A percentile compares a stretch with the other conserved stretches of the same genome.
Conservation (phyloP, 1,284 basidiomycete genomes). For the Cerioporus squamosus region DNA sequence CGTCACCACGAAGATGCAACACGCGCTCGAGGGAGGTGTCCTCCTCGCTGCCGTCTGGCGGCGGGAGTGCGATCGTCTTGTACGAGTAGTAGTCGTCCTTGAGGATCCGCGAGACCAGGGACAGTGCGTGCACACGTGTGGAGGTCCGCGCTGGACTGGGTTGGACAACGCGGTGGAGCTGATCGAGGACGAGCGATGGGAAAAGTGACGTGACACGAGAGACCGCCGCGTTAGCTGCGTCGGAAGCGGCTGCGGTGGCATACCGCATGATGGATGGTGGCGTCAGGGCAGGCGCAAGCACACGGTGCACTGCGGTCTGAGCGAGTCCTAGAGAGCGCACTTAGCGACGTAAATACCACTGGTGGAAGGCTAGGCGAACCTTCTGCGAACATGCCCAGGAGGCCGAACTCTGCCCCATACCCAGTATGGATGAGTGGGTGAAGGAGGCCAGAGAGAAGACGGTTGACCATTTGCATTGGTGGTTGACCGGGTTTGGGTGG, state of each 20-base stretch:
- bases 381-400: constrained; percentile 67
- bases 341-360: background rate
- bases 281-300: constrained; percentile 26
- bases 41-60: constrained; percentile 22
- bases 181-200: constrained; percentile 13
- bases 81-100: constrained; percentile 38
- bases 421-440: constrained; percentile 71
- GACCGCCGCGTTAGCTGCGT: background rate
- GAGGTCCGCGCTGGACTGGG: constrained; percentile 19
- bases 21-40: constrained; percentile 32
- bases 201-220: background rate
- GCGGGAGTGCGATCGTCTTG: constrained; percentile 47
- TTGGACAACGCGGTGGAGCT: constrained; percentile 13
- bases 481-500: constrained; percentile 10
- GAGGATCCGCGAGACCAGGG: constrained; percentile 41
- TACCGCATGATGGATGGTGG: constrained; percentile 32
- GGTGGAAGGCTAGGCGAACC: constrained; percentile 38
- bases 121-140: constrained; percentile 37
- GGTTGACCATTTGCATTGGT: constrained; percentile 55
- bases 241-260: background rate
- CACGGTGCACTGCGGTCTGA: constrained; percentile 35
- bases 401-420: constrained; percentile 65
- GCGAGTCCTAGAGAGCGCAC: constrained; percentile 36
- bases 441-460: constrained; percentile 59
- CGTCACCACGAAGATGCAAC: constrained; percentile 30